Percentiles rank a stretch among this genome's conserved stretches.
Evolutionary conservation across 257 asterid species (phyloP).

Genomic region (Rehmannia glutinosa): DNA sequence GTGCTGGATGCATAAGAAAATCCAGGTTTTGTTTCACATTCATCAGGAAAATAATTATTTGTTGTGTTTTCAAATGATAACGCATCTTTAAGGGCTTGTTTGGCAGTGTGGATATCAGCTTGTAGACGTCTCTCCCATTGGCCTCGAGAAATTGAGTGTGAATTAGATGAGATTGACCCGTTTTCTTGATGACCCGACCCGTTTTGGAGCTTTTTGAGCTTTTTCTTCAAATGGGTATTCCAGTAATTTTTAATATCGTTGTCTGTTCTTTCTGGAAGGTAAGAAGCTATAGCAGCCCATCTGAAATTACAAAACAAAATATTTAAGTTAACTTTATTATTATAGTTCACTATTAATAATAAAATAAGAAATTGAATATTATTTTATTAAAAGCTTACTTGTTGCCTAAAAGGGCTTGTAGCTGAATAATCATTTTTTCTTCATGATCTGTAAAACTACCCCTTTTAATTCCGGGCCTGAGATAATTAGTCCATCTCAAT

Average conservation of each 20-base stretch:
- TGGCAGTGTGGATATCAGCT: constrained; percentile 72
- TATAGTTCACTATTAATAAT: background rate
- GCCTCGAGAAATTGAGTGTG: constrained; percentile 52
- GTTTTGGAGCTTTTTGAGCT: constrained; percentile 47
- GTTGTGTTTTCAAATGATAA: constrained; percentile 36
- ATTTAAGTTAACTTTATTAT: too few species aligned
- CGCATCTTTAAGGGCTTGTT: constrained; percentile 86
- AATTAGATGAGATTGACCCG: constrained; percentile 13
- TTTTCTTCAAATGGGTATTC: constrained; percentile 93
- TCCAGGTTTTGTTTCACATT: too few species aligned
- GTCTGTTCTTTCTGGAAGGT: constrained; percentile 94
- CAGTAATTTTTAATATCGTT: constrained; percentile 91
- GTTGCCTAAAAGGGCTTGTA: constrained; percentile 94
- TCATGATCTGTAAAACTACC: constrained; percentile 84
- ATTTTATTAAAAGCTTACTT: too few species aligned
- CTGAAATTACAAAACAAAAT: constrained; percentile 23
- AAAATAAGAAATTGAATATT: background rate
- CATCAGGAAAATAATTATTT: too few species aligned
- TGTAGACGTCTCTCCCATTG: constrained; percentile 91
- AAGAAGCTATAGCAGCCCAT: constrained; percentile 99
- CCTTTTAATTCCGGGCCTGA: constrained; percentile 88
- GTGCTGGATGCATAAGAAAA: constrained; percentile 72
- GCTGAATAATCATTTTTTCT: constrained; percentile 87
- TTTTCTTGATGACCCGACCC: constrained; percentile 15
- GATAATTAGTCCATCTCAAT: constrained; percentile 92